These are phyloP conservation scores for Pestalotiopsis sp. DNA, from an alignment of 2,329 filamentous ascomycete species.

Conservation along the genomic window DNA sequence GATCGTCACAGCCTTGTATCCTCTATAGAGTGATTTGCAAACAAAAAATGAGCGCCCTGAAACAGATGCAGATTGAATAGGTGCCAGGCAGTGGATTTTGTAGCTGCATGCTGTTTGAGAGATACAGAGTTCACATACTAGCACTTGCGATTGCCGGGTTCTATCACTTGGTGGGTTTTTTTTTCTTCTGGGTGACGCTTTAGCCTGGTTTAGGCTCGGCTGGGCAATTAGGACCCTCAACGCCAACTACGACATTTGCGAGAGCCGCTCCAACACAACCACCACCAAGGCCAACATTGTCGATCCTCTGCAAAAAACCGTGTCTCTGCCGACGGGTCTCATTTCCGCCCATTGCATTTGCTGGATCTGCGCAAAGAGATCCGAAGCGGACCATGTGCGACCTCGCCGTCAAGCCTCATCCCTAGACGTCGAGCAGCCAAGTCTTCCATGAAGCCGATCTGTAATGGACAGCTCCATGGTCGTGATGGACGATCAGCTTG, in stretches of 20 bases:
- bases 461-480: slow-evolving; percentile 49
- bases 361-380: background rate
- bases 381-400: slow-evolving; percentile 1
- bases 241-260: slow-evolving; percentile 4
- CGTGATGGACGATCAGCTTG: slow-evolving; percentile 57
- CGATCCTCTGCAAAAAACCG: background rate
- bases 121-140: background rate
- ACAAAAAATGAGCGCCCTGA: too few relatives aligned
- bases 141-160: background rate
- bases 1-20: too few relatives aligned
- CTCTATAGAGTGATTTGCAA: too few relatives aligned
- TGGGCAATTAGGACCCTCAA: background rate
- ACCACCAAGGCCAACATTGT: background rate
- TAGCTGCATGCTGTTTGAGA: too few relatives aligned
- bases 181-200: background rate
- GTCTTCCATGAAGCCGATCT: slow-evolving; percentile 8
- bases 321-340: background rate
- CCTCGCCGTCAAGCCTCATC: background rate
- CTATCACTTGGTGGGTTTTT: background rate
- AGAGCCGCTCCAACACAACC: background rate
- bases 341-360: background rate
- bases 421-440: background rate
- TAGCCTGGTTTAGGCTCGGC: slow-evolving; percentile 6
- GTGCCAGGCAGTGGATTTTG: too few relatives aligned
- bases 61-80: too few relatives aligned